Evolutionary conservation across 768 basidiomycete species (phyloP), one percentile per base, ranked within the genome.

Genomic region (Psilocybe sp.): DNA sequence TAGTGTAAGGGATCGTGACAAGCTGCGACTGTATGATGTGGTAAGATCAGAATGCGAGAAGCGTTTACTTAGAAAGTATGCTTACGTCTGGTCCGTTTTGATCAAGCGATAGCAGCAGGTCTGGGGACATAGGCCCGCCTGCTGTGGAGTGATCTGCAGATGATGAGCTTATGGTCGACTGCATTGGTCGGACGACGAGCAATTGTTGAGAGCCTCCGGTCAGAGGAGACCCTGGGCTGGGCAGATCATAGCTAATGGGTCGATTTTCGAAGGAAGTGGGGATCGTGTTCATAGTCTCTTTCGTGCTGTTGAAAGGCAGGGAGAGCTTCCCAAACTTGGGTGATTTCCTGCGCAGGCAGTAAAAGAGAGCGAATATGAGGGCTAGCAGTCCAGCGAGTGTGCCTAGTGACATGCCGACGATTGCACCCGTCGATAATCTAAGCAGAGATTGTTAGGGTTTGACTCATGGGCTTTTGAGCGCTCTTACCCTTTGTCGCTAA

Each of bases 371-470:
- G 15, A 50, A 14, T 31, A 48, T 35, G 16, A 47, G 23, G 31
- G 37, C 33, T 28, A 55, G 20, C 11, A 53, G 18, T n/a, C 28
- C 42, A 10, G 44, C 7, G 19, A 49, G 12, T 14, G 37, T 18
- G 5, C 54, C 54, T 5, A 53, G 16, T n/a, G 44, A 13, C 12
- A 59, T 55, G 28, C 49, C 52, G 4, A 50, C 46, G 20, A 55
- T 51, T 32, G 49, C 49, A 10, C 57, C 57, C 12, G 20, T 40
- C 14, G 57, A 55, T 16, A 59, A 45, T 16, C 54, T 55, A 16
- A 4, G 7, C 8, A 39, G n/a, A 34, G 16, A 28, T 28, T 3
- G 23, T 28, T 28, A 28, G 23, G 7, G 4, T 4, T 28, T 28
- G 23, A 7, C 23, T 28, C 7, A 7, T 28, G 4, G 23, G 23